Evolutionary conservation across 148 eudicot species (phyloP), one percentile per base, ranked within the genome.

Genomic region (Chenopodium quinoa): DNA sequence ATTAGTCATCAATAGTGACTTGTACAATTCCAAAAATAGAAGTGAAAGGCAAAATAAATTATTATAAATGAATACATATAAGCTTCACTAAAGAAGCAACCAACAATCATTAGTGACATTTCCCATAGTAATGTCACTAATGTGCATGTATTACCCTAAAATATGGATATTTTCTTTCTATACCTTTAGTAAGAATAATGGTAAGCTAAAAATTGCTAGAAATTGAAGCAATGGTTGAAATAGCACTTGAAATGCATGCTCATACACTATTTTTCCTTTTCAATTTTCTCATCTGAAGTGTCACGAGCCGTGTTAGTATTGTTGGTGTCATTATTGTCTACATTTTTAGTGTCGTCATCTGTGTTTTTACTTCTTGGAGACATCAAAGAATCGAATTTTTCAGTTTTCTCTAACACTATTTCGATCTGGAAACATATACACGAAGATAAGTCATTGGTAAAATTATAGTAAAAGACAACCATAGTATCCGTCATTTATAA

Each of bases 331-430:
- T 52, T 54, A 16, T 52, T 54, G 4, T 66, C 40, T 10, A 14
- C 19, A 44, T 29, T 52, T 23, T 72, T 62, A 31, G 19, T 70
- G 2, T 79, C 32, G 19, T 79, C 32, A 1, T 7, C 70, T 2
- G 60, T 54, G 16, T 82, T 82, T 25, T 54, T 79, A 17, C 9
- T 52, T 40, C 78, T 50, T 3, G 88, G 72, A 22, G 79, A 73
- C 79, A 92, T 86, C 78, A 91, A 83, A 16, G 84, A 64, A 40
- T 91, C 95, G 32, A 90, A 92, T 25, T 92, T 92, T 29, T 94
- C 98, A 0, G 90, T 89, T 83, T 92, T 94, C 75, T 85, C 93
- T 75, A 94, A 83, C 75, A 94, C 86, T 69, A 92, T 94, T 79
- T 92, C 93, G 73, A 94, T 92, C 98, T 91, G 83, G 58, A 62